Base-by-base conservation (phyloP, 1,284 basidiomycete species). In the Malassezia japonica region DNA sequence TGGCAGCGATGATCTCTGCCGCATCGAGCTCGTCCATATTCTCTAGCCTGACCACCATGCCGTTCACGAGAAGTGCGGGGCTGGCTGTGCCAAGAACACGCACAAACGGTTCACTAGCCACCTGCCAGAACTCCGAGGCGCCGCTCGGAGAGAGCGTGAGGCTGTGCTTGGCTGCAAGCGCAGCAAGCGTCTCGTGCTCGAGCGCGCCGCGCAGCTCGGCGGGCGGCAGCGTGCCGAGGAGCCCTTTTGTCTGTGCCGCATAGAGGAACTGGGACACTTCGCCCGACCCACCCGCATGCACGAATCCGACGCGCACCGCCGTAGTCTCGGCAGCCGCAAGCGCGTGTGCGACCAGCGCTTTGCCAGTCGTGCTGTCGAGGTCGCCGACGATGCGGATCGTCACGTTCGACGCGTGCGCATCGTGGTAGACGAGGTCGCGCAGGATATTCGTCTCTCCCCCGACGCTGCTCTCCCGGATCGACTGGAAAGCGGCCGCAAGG, bases 391-490 rank as follows among this genome's bases (percentile, higher is more conserved):
- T 25, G 20, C 31, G 16, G 21, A 81, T 35, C 80, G 52, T 0
- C 76, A 74, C 12, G 78, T 59, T 39, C 13, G 43, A 13, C 34
- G 48, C 28, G 33, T 21, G 53, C 78, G 55, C 60, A 83, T 81
- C 59, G 21, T 83, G 79, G 72, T 86, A 85, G 9, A 86, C 62
- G 65, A 83, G 86, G 6, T 78, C 74, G 16, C 75, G 74, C 7
- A 53, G 29, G 20, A 18, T 28, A 2, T 48, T 40, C 1, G 25
- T 21, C 13, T 46, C 33, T 4, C 6, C 77, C 74, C 34, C 67
- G 65, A 27, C 64, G 1, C 58, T 31, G 10, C 12, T n/a, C 6
- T n/a, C 7, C 13, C 13, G 6, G 2, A 44, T 13, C 12, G 7
- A n/a, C 15, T 12, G 12, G 8, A 40, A 40, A 5, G 42, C 18